Conservation (phyloP, 768 basidiomycete species). For the Rhodotorula paludigena region DNA sequence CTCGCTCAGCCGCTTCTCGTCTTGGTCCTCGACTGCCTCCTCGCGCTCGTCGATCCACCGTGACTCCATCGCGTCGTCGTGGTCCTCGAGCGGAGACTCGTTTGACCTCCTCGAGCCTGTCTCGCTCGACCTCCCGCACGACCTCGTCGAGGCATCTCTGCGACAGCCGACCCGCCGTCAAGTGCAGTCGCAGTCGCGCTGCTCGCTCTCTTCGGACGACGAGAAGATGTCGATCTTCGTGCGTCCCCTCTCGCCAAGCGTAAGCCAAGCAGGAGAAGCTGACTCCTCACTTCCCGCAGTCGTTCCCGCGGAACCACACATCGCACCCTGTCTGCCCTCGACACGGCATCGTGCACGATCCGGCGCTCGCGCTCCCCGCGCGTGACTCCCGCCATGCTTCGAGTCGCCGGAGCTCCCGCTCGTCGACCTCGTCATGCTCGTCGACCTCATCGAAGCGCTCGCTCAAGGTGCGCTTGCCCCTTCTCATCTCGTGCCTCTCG, state of each 20-base stretch:
- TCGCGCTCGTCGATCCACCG: neutral
- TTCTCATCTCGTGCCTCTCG: neutral
- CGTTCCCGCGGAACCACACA: slow-evolving; percentile 19
- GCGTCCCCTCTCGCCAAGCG: neutral
- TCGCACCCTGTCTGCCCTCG: slow-evolving; percentile 10
- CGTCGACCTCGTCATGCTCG: neutral
- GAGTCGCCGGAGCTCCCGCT: neutral
- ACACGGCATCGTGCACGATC: slow-evolving; percentile 27
- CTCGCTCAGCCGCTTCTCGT: neutral
- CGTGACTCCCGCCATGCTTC: slow-evolving; percentile 3
- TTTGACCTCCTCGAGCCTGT: slow-evolving; percentile 12
- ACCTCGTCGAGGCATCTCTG: neutral
- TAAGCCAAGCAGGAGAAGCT: neutral
- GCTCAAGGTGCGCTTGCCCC: neutral
- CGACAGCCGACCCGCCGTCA: neutral
- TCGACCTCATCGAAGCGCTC: neutral
- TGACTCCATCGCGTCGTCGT: neutral
- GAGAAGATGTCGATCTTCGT: slow-evolving; percentile 11
- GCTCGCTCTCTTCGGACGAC: neutral
- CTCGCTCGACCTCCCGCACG: neutral
- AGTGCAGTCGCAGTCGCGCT: neutral
- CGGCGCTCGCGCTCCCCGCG: slow-evolving; percentile 22
- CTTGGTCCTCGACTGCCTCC: neutral
- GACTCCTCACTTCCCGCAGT: neutral
- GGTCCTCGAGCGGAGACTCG: neutral